A percentile compares a stretch with the other conserved stretches of the same genome.
These are phyloP conservation scores for Penicillium nucicola DNA, from an alignment of 495 filamentous ascomycete species.

Conservation along the genomic window DNA sequence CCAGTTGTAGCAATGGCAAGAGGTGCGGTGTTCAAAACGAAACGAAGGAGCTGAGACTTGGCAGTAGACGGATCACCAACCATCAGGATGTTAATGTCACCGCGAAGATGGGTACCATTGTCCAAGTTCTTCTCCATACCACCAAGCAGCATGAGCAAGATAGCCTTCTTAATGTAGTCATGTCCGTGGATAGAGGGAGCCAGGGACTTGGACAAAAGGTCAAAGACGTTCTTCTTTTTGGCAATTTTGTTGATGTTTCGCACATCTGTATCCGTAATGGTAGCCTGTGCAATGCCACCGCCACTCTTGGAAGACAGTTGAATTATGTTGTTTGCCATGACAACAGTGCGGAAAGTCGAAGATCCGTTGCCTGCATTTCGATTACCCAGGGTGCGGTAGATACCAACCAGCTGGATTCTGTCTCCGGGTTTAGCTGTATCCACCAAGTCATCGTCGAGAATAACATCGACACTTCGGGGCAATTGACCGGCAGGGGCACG, in stretches of 20 bases:
- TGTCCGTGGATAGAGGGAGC: constrained; percentile 98
- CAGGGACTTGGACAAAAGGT: constrained; percentile 89
- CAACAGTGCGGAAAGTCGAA: constrained; percentile 86
- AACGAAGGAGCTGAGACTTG: constrained; percentile 95
- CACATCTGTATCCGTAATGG: constrained; percentile 96
- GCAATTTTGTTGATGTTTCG: constrained; percentile 97
- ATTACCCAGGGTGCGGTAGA: constrained; percentile 91
- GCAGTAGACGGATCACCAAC: constrained; percentile 98
- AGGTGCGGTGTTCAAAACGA: constrained; percentile 96
- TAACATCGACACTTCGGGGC: constrained; percentile 94
- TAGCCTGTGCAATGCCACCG: constrained; percentile 86
- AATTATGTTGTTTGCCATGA: constrained; percentile 94
- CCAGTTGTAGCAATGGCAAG: constrained; percentile 97
- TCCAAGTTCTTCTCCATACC: constrained; percentile 99
- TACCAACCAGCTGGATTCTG: constrained; percentile 91
- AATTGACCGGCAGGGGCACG: constrained; percentile 93
- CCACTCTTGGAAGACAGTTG: constrained; percentile 94
- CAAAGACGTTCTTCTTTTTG: constrained; percentile 93
- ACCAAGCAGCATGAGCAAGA: constrained; percentile 93
- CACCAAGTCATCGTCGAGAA: constrained; percentile 94
- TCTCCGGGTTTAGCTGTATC: constrained; percentile 95
- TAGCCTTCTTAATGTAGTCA: constrained; percentile 97
- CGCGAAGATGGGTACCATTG: constrained; percentile 95
- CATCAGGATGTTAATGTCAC: constrained; percentile 99
- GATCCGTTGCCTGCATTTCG: constrained; percentile 83